Evolutionary conservation across 345 rosid genomes (phyloP).

Genomic region (Anastatica hierochuntica): DNA sequence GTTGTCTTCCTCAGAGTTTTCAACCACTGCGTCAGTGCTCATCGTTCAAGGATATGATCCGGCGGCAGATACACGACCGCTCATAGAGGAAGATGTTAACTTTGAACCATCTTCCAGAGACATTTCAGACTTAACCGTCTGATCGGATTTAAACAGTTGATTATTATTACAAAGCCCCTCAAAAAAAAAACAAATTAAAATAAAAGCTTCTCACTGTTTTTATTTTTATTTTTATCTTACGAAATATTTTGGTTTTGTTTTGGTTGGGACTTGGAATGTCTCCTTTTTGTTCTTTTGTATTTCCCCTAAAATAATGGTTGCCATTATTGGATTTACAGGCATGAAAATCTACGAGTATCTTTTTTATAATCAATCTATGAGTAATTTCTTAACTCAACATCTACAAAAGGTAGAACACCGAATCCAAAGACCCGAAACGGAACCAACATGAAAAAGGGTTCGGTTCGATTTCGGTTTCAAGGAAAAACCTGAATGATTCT

Average conservation of each 20-base stretch:
- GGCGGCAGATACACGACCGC: conserved; percentile 20
- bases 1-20: conserved; percentile 36
- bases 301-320: conserved; percentile 1
- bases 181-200: background rate
- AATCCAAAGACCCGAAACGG: too few species aligned
- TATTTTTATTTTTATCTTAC: background rate
- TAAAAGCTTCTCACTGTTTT: too few species aligned
- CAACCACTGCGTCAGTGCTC: conserved; percentile 36
- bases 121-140: conserved; percentile 10
- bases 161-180: too few species aligned
- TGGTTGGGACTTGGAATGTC: background rate
- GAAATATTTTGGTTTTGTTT: background rate
- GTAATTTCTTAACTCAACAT: too few species aligned
- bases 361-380: too few species aligned
- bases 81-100: conserved; percentile 16
- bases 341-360: too few species aligned
- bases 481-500: too few species aligned
- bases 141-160: background rate
- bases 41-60: conserved; percentile 37
- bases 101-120: conserved; percentile 12
- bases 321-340: conserved; percentile 2
- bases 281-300: background rate
- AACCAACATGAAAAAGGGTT: too few species aligned
- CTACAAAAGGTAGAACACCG: too few species aligned
- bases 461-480: too few species aligned